These are phyloP conservation scores for Penicillium samsonianum DNA, from an alignment of 495 filamentous ascomycete genomes.

Conservation along the genomic window DNA sequence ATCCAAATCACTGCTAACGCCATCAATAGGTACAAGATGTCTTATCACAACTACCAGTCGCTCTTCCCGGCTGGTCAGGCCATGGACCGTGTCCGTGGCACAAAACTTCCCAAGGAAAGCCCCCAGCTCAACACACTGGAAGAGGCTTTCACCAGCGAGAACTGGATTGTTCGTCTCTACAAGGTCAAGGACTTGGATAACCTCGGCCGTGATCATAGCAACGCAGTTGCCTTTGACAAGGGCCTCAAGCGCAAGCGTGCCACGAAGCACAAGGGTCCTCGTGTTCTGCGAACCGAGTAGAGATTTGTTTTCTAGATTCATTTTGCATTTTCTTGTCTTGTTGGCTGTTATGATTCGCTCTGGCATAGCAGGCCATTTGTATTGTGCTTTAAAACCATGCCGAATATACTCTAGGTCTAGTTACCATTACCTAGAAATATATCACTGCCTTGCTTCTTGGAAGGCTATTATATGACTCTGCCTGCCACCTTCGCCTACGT, in stretches of 20 bases:
- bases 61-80: conserved; percentile 94
- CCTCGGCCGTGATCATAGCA: conserved; percentile 83
- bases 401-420: conserved; percentile 12
- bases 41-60: conserved; percentile 93
- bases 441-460: neutral
- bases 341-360: conserved; percentile 12
- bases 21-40: conserved; percentile 94
- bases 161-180: conserved; percentile 99
- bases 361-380: conserved; percentile 16
- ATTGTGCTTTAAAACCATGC: conserved; percentile 13
- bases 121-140: conserved; percentile 87
- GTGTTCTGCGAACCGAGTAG: conserved; percentile 83
- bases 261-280: conserved; percentile 74
- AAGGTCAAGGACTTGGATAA: conserved; percentile 99
- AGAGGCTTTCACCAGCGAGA: conserved; percentile 98
- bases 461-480: neutral
- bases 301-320: conserved; percentile 8
- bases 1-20: conserved; percentile 37
- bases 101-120: conserved; percentile 77
- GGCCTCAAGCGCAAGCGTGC: conserved; percentile 94
- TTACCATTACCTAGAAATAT: neutral
- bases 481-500: neutral
- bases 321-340: conserved; percentile 13
- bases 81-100: conserved; percentile 82
- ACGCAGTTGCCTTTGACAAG: conserved; percentile 83